phyloP scores from a whole-genome alignment of 1,284 basidiomycete species.

The Irpex rosettiformis region DNA sequence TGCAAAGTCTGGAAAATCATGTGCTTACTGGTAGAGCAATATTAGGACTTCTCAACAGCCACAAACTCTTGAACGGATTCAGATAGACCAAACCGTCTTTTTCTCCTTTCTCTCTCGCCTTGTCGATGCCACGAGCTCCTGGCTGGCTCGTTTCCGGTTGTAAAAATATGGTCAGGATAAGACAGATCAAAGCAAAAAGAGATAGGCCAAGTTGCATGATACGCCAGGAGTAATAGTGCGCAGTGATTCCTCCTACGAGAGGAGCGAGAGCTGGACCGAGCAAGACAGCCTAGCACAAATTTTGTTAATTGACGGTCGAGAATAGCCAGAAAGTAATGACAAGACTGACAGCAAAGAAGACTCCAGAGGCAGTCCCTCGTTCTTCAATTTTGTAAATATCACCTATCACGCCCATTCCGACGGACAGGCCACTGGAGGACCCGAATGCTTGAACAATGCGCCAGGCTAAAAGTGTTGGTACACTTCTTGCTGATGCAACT shows the following conservation, averaged over 20 bases:
- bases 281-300: slow-evolving; percentile 20
- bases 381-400: slow-evolving; percentile 41
- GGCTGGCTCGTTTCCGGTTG: slow-evolving; percentile 73
- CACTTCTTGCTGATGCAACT: slow-evolving; percentile 42
- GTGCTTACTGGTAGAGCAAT: slow-evolving; percentile 46
- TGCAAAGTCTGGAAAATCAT: no score
- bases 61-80: slow-evolving; percentile 54
- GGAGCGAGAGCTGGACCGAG: slow-evolving; percentile 32
- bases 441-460: slow-evolving; percentile 64
- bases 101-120: slow-evolving; percentile 19
- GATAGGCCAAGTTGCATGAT: slow-evolving; percentile 54
- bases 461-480: slow-evolving; percentile 53
- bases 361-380: slow-evolving; percentile 40
- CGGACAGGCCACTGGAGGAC: slow-evolving; percentile 33
- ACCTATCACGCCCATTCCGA: slow-evolving; percentile 43
- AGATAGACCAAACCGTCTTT: slow-evolving; percentile 40
- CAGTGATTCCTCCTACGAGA: slow-evolving; percentile 35
- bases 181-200: slow-evolving; percentile 37
- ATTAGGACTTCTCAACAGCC: slow-evolving; percentile 54
- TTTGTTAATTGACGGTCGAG: not conserved
- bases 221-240: slow-evolving; percentile 65
- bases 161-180: slow-evolving; percentile 43
- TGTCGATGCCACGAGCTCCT: slow-evolving; percentile 43
- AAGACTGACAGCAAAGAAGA: slow-evolving; percentile 35
- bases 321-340: not conserved